These are phyloP conservation scores for Diaporthe australafricana DNA, from an alignment of 2,329 filamentous ascomycete genomes.

Conservation along the genomic window DNA sequence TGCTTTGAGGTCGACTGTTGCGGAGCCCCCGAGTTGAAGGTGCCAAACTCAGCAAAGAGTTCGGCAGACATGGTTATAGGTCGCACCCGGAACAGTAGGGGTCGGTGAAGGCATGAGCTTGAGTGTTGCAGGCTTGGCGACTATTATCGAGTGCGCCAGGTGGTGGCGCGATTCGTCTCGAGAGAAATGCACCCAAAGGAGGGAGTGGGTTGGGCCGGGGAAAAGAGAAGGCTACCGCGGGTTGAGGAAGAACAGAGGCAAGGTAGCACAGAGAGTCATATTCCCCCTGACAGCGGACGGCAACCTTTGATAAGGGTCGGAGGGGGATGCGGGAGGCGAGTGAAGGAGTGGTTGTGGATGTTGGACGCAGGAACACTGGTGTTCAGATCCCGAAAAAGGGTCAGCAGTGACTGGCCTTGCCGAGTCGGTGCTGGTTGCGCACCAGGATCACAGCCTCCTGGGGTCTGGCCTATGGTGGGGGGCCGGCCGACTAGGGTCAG, in stretches of 20 bases:
- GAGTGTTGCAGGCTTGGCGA: constrained; percentile 7
- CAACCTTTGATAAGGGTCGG: constrained; percentile 12
- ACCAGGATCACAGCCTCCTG: constrained; percentile 9
- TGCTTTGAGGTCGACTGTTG: constrained; percentile 38
- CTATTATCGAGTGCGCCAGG: background rate
- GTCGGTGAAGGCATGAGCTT: constrained; percentile 22
- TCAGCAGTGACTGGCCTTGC: background rate
- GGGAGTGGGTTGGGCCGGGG: constrained; percentile 2
- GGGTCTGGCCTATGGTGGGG: constrained; percentile 5
- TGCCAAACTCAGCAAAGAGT: constrained; percentile 73
- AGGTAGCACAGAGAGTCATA: constrained; percentile 26
- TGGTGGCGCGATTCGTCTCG: background rate
- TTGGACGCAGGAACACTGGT: constrained; percentile 19
- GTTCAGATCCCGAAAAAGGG: constrained; percentile 23
- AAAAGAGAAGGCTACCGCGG: background rate
- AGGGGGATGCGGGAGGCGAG: constrained; percentile 21
- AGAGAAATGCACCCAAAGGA: background rate
- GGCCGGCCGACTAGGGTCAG: constrained; percentile 27
- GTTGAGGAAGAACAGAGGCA: constrained; percentile 1
- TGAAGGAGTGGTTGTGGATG: constrained; percentile 15
- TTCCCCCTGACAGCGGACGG: constrained; percentile 10
- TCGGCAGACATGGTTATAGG: constrained; percentile 69
- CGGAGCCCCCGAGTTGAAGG: constrained; percentile 53
- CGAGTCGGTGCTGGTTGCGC: background rate
- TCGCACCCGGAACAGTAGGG: constrained; percentile 15